Conservation (phyloP, 192 early-diverging fungal species). For the Coemansia sp. region DNA sequence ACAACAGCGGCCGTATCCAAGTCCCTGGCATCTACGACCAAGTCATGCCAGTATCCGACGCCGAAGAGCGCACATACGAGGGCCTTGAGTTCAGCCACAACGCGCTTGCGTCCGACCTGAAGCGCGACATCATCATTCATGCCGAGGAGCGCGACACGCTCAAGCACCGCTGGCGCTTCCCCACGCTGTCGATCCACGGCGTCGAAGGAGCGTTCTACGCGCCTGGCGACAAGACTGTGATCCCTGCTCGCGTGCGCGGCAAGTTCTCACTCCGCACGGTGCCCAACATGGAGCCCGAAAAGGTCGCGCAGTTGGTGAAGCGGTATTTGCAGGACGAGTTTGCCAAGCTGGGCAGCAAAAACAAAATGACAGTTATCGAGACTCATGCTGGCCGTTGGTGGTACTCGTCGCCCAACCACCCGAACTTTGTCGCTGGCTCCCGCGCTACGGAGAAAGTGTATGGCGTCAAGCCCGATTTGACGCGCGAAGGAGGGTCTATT, state of each 20-base stretch:
- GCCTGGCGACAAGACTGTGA: conserved; percentile 93
- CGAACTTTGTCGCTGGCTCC: conserved; percentile 89
- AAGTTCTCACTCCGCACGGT: conserved; percentile 99
- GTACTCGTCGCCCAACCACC: conserved; percentile 87
- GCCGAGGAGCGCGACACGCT: conserved; percentile 72
- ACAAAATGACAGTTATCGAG: conserved; percentile 70
- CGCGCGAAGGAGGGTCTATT: conserved; percentile 96
- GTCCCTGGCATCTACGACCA: conserved; percentile 91
- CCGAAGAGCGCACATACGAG: conserved; percentile 80
- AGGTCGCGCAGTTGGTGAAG: conserved; percentile 71
- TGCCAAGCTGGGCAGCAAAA: conserved; percentile 86
- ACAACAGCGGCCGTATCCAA: conserved; percentile 81
- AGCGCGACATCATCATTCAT: conserved; percentile 74
- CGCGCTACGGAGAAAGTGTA: conserved; percentile 92
- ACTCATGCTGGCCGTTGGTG: conserved; percentile 85
- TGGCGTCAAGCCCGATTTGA: conserved; percentile 89
- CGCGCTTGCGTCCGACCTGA: conserved; percentile 66
- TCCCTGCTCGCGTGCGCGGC: conserved; percentile 91
- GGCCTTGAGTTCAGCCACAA: conserved; percentile 69
- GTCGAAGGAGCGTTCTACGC: conserved; percentile 96
- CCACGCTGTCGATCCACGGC: conserved; percentile 93
- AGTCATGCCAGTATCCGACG: conserved; percentile 80
- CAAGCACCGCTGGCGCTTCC: conserved; percentile 92
- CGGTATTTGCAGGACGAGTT: conserved; percentile 80
- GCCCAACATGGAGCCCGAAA: conserved; percentile 86